phyloP scores from a whole-genome alignment of 768 basidiomycete species.

The Lactifluus echinatus region DNA sequence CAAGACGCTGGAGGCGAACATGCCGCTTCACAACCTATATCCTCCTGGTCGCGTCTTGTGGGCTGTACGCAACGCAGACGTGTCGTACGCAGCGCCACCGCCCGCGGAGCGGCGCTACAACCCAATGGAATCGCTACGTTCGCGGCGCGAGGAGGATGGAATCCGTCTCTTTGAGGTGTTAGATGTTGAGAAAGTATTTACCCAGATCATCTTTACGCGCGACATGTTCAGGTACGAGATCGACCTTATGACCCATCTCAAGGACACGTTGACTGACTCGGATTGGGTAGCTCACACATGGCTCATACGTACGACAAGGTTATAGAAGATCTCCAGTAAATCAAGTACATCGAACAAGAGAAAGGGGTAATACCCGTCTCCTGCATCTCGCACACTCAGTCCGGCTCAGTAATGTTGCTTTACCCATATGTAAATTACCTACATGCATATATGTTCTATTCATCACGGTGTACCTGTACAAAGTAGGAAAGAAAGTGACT shows the following conservation, averaged over 20 bases:
- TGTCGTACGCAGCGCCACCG: slow-evolving; percentile 44
- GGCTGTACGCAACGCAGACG: slow-evolving; percentile 66
- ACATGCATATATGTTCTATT: background rate
- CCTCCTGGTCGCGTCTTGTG: slow-evolving; percentile 74
- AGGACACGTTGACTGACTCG: background rate
- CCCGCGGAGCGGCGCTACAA: slow-evolving; percentile 21
- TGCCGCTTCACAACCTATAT: slow-evolving; percentile 61
- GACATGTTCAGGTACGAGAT: slow-evolving; percentile 68
- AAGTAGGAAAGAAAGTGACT: background rate
- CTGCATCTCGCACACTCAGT: background rate
- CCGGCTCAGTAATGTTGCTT: background rate
- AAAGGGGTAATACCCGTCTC: background rate
- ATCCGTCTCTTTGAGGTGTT: slow-evolving; percentile 69
- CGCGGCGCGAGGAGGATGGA: slow-evolving; percentile 35
- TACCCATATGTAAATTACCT: background rate
- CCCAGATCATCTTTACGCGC: slow-evolving; percentile 70
- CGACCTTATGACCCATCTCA: background rate
- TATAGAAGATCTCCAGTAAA: slow-evolving; percentile 47
- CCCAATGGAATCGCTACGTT: slow-evolving; percentile 12
- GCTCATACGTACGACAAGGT: slow-evolving; percentile 76
- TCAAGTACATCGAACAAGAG: background rate
- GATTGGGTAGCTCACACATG: slow-evolving; percentile 50
- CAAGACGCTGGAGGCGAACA: slow-evolving; percentile 80
- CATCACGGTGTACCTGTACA: slow-evolving; percentile 1
- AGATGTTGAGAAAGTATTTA: slow-evolving; percentile 69